Percentiles rank a stretch among this genome's conserved stretches.
These are phyloP conservation scores for Gentiana macrophylla DNA, from an alignment of 257 asterid species.

Conservation along the genomic window DNA sequence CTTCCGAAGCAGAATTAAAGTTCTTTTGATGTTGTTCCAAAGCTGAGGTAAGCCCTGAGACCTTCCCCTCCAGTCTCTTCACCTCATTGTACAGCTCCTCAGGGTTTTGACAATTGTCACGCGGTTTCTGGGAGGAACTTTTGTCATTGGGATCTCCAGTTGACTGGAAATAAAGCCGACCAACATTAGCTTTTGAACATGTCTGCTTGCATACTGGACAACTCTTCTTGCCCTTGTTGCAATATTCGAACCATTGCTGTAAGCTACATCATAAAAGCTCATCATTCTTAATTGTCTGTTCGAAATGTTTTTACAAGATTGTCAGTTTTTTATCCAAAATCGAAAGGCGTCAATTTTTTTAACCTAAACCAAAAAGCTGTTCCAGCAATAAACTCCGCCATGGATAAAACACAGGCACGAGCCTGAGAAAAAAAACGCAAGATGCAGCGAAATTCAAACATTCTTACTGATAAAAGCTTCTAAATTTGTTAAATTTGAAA, in stretches of 20 bases:
- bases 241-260: slow-evolving; percentile 97
- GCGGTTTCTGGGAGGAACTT: slow-evolving; percentile 40
- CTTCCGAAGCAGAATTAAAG: slow-evolving; percentile 34
- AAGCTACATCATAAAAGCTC: slow-evolving; percentile 28
- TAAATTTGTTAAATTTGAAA: too few relatives aligned
- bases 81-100: slow-evolving; percentile 56
- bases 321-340: too few relatives aligned
- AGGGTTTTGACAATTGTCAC: slow-evolving; percentile 23
- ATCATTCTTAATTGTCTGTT: background rate
- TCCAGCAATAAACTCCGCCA: too few relatives aligned
- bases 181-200: slow-evolving; percentile 50
- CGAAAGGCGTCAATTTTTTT: too few relatives aligned
- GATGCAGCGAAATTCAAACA: too few relatives aligned
- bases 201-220: slow-evolving; percentile 93
- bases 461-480: too few relatives aligned
- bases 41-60: slow-evolving; percentile 43
- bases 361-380: too few relatives aligned
- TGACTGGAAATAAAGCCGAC: slow-evolving; percentile 85
- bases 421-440: too few relatives aligned
- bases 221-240: slow-evolving; percentile 66
- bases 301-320: too few relatives aligned
- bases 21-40: slow-evolving; percentile 62
- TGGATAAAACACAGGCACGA: too few relatives aligned
- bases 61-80: slow-evolving; percentile 68
- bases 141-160: slow-evolving; percentile 59